phyloP scores from a whole-genome alignment of 495 filamentous ascomycete species.

The Sordaria brevicollis region DNA sequence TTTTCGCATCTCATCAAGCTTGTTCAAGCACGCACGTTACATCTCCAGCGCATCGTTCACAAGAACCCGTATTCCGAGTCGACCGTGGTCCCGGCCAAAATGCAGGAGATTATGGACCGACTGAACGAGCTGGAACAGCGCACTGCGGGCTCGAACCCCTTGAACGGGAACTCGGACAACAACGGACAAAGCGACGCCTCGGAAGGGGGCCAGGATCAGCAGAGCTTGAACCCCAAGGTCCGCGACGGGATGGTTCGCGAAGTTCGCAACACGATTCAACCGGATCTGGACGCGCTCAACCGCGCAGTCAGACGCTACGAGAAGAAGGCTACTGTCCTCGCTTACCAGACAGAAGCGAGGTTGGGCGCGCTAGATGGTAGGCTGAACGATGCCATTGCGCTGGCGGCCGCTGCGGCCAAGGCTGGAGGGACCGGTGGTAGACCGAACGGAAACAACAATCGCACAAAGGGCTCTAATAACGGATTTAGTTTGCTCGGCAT shows the following conservation, averaged over 20 bases:
- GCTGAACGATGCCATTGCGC: conserved; percentile 64
- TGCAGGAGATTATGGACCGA: conserved; percentile 50
- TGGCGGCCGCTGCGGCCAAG: conserved; percentile 66
- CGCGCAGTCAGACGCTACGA: conserved; percentile 91
- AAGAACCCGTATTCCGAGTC: conserved; percentile 36
- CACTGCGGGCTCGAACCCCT: conserved; percentile 14
- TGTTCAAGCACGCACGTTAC: conserved; percentile 65
- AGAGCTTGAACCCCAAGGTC: conserved; percentile 14
- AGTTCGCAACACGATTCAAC: conserved; percentile 54
- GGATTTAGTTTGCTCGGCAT: not conserved
- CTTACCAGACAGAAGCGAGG: conserved; percentile 64
- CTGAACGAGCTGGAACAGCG: conserved; percentile 62
- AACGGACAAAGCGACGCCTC: conserved; percentile 18
- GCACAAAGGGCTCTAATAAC: not conserved
- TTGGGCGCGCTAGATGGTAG: conserved; percentile 58
- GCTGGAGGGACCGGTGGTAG: conserved; percentile 12
- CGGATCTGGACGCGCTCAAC: conserved; percentile 81
- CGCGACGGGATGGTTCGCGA: conserved; percentile 39
- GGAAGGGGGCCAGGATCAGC: conserved; percentile 13
- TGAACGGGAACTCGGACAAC: not conserved
- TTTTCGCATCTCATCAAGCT: conserved; percentile 71
- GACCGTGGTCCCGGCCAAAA: conserved; percentile 29
- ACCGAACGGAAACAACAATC: not conserved
- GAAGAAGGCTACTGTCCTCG: conserved; percentile 65
- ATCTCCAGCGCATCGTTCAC: conserved; percentile 68